Conservation (phyloP, 306 rosid genomes). For the Malus sieversii region DNA sequence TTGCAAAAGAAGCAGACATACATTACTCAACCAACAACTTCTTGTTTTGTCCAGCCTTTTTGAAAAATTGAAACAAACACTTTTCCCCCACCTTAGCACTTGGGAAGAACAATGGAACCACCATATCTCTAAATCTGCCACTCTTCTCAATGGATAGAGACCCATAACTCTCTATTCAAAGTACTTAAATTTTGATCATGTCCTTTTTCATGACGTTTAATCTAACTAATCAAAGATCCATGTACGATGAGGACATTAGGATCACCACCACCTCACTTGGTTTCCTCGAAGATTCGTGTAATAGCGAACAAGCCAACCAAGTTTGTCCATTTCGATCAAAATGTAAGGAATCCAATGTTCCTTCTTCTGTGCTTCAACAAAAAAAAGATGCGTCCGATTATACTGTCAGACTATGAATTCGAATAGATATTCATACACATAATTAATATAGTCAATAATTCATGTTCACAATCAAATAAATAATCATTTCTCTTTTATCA, state of each 20-base stretch:
- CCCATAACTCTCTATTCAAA: background rate
- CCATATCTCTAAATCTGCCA: background rate
- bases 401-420: background rate
- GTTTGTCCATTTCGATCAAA: constrained; percentile 1
- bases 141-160: background rate
- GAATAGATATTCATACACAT: background rate
- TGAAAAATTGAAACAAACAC: background rate
- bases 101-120: background rate
- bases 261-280: constrained; percentile 3
- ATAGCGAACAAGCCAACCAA: background rate
- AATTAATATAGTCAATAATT: too few species aligned
- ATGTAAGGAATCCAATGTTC: background rate
- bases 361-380: background rate
- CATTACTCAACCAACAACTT: background rate
- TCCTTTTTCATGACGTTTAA: background rate
- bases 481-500: background rate
- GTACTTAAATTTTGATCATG: background rate
- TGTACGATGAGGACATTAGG: background rate
- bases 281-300: constrained; percentile 3
- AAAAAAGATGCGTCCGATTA: background rate
- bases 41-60: background rate
- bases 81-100: background rate
- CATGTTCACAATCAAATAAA: background rate
- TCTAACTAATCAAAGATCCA: background rate
- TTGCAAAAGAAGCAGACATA: background rate